These are phyloP conservation scores for Termitomyces sp. DNA, from an alignment of 768 basidiomycete genomes.

Conservation along the genomic window DNA sequence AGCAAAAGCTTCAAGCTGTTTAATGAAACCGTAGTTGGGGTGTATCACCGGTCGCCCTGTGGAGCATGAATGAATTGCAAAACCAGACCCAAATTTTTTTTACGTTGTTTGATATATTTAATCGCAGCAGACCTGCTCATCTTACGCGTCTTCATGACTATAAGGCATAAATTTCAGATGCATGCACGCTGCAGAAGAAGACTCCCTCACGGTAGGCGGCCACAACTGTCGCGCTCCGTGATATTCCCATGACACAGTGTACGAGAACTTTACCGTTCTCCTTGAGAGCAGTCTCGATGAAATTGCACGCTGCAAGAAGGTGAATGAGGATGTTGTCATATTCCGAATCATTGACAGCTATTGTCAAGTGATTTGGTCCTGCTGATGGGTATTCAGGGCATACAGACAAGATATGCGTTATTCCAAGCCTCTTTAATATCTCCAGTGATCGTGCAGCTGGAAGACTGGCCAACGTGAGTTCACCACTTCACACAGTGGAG, in stretches of 20 bases:
- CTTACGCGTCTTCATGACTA: conserved; percentile 33
- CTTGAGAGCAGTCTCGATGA: conserved; percentile 55
- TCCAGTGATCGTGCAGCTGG: conserved; percentile 28
- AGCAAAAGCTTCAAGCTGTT: conserved; percentile 49
- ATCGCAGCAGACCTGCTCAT: conserved; percentile 39
- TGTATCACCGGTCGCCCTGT: conserved; percentile 31
- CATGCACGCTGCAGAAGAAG: not conserved
- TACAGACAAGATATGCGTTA: conserved; percentile 52
- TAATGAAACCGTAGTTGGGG: conserved; percentile 52
- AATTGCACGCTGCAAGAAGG: conserved; percentile 50
- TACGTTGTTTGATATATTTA: conserved; percentile 43
- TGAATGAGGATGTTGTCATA: conserved; percentile 58
- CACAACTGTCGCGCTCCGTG: conserved; percentile 57
- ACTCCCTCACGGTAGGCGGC: conserved; percentile 46
- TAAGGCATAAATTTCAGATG: not conserved
- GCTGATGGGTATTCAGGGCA: conserved; percentile 49
- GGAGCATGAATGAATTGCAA: conserved; percentile 6
- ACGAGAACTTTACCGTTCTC: conserved; percentile 55
- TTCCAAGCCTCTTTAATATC: conserved; percentile 26
- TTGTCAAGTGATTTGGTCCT: conserved; percentile 31
- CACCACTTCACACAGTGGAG: not conserved
- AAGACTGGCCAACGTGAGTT: conserved; percentile 21
- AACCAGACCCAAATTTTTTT: conserved; percentile 10
- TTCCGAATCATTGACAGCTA: conserved; percentile 39
- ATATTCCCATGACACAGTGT: conserved; percentile 72